Percentiles rank a stretch among this genome's conserved stretches.
phyloP scores from a whole-genome alignment of 2,329 filamentous ascomycete species.

The Alternaria postmessia region DNA sequence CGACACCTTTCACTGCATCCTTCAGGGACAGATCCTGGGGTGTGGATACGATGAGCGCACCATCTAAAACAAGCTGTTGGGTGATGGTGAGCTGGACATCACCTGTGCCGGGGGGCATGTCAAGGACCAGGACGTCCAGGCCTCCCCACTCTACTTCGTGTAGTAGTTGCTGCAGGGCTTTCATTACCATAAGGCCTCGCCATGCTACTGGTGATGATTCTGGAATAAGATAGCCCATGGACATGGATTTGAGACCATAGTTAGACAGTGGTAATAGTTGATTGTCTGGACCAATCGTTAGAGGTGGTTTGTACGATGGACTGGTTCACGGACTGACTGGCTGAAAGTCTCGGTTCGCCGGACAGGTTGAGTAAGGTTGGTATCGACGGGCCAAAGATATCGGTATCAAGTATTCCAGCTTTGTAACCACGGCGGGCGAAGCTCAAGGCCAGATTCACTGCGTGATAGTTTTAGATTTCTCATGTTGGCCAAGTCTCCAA shows the following conservation, averaged over 20 bases:
- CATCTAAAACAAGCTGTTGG: constrained; percentile 89
- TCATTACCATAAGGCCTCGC: constrained; percentile 97
- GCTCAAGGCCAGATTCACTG: constrained; percentile 81
- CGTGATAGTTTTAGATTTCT: constrained; percentile 7
- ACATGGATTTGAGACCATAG: constrained; percentile 98
- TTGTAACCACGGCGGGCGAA: constrained; percentile 83
- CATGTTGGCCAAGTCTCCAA: neutral
- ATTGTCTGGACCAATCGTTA: constrained; percentile 63
- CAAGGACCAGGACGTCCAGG: constrained; percentile 86
- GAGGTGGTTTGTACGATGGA: neutral
- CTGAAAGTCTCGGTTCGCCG: constrained; percentile 78
- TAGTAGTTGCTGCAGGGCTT: constrained; percentile 91
- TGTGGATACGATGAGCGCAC: constrained; percentile 87
- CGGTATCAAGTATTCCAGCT: constrained; percentile 89
- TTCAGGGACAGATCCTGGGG: constrained; percentile 92
- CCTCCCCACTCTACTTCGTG: constrained; percentile 95
- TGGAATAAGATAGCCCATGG: constrained; percentile 91
- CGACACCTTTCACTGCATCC: constrained; percentile 89
- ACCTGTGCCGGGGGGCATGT: constrained; percentile 92
- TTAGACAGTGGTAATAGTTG: constrained; percentile 87
- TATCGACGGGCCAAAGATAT: constrained; percentile 96
- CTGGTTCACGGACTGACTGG: constrained; percentile 61
- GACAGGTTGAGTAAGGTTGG: constrained; percentile 86
- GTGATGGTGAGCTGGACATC: constrained; percentile 97
- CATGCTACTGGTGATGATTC: constrained; percentile 87